Conservation (phyloP, 2,329 filamentous ascomycete species). For the Sporothrix brunneoviolacea region DNA sequence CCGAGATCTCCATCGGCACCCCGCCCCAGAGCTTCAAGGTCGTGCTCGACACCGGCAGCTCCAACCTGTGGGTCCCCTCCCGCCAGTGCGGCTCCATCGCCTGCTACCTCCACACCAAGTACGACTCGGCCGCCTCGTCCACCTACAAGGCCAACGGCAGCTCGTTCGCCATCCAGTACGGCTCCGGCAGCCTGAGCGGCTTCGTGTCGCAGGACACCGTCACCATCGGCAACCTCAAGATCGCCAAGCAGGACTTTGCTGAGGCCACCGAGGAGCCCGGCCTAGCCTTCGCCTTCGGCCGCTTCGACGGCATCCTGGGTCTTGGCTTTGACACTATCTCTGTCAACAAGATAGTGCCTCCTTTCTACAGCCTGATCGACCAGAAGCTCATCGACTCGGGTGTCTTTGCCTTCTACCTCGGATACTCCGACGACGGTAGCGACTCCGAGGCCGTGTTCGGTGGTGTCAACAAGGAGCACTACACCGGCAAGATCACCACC, state of each 20-base stretch:
- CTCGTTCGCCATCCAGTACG: slow-evolving; percentile 88
- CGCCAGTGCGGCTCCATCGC: slow-evolving; percentile 87
- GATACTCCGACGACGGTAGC: slow-evolving; percentile 60
- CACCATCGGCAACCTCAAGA: slow-evolving; percentile 78
- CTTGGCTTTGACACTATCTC: slow-evolving; percentile 92
- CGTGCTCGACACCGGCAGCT: slow-evolving; percentile 95
- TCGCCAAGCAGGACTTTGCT: slow-evolving; percentile 89
- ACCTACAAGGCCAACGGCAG: slow-evolving; percentile 93
- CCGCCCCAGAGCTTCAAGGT: slow-evolving; percentile 97
- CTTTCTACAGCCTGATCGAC: slow-evolving; percentile 93
- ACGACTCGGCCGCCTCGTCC: slow-evolving; percentile 82
- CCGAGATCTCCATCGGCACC: slow-evolving; percentile 86
- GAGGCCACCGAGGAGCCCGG: slow-evolving; percentile 95
- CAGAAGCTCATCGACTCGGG: slow-evolving; percentile 85
- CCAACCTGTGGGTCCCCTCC: slow-evolving; percentile 97
- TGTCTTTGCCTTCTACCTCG: slow-evolving; percentile 95
- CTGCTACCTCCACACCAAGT: slow-evolving; percentile 95
- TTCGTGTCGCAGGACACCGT: slow-evolving; percentile 88
- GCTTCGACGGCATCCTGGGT: slow-evolving; percentile 94
- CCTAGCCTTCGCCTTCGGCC: slow-evolving; percentile 93
- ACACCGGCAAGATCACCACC: slow-evolving; percentile 79
- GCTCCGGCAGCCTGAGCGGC: slow-evolving; percentile 87
- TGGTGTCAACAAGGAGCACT: slow-evolving; percentile 75
- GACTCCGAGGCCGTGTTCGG: slow-evolving; percentile 87
- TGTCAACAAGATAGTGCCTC: slow-evolving; percentile 91